Percentiles rank a stretch among this genome's conserved stretches.
phyloP scores from a whole-genome alignment of 169 alveolate species.

The Amoebophrya sp. region DNA sequence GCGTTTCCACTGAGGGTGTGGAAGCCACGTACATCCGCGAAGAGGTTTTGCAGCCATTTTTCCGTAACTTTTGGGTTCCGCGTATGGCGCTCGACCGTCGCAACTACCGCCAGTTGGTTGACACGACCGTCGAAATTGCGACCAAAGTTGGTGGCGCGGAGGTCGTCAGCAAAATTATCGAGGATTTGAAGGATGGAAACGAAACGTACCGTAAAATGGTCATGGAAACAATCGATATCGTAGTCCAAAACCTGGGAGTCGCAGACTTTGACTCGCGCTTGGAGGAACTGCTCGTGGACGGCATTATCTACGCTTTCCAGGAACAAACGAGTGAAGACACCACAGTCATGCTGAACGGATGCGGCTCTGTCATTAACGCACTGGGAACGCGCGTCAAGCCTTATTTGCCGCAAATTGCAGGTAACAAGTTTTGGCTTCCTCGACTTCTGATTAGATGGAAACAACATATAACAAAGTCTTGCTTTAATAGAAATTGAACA shows the following conservation, averaged over 20 bases:
- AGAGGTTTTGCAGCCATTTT: conserved; percentile 88
- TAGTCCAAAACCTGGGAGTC: conserved; percentile 82
- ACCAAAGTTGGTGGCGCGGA: conserved; percentile 92
- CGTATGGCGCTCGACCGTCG: conserved; percentile 89
- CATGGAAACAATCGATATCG: conserved; percentile 91
- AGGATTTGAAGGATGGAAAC: conserved; percentile 81
- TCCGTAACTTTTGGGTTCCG: conserved; percentile 87
- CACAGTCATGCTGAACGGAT: conserved; percentile 85
- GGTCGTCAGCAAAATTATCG: conserved; percentile 75
- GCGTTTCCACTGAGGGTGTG: conserved; percentile 95
- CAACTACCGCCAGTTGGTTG: conserved; percentile 87
- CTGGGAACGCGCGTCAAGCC: conserved; percentile 93
- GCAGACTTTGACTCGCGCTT: conserved; percentile 89
- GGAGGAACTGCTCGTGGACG: conserved; percentile 95
- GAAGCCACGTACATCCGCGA: conserved; percentile 91
- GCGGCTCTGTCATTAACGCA: conserved; percentile 92
- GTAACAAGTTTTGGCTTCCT: conserved; percentile 72
- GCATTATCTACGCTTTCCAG: conserved; percentile 94
- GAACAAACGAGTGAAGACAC: conserved; percentile 88
- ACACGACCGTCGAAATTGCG: conserved; percentile 96
- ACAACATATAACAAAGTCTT: conserved; percentile 71
- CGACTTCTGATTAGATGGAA: conserved; percentile 90
- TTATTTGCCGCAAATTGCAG: conserved; percentile 93
- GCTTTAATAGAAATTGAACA: conserved; percentile 27
- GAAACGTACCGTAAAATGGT: conserved; percentile 91